These are phyloP conservation scores for Carex kokanica DNA, from an alignment of 176 grass and related monocot genomes.

Conservation along the genomic window DNA sequence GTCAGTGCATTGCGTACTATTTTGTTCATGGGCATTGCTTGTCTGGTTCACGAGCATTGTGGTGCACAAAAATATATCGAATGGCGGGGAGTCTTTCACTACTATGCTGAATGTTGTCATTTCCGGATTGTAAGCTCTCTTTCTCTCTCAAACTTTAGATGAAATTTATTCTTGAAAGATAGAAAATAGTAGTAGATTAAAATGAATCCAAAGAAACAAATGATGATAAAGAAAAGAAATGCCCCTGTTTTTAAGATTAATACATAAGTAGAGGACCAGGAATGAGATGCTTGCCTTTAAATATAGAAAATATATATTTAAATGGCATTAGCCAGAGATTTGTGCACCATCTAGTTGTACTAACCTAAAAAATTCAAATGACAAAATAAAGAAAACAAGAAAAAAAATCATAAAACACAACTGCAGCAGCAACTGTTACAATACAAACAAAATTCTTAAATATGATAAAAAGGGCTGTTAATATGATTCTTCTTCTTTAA, in stretches of 20 bases:
- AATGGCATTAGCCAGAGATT: neutral
- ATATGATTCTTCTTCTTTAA: neutral
- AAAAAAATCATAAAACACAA: neutral
- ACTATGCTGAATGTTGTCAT: constrained; percentile 96
- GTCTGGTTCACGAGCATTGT: constrained; percentile 85
- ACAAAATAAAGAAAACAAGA: neutral
- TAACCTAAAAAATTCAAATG: neutral
- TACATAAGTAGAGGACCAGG: neutral
- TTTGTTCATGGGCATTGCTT: constrained; percentile 86
- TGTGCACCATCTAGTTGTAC: neutral
- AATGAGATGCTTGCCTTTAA: neutral
- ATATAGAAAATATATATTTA: neutral
- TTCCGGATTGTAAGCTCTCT: constrained; percentile 56
- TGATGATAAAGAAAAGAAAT: no score
- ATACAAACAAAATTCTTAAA: neutral
- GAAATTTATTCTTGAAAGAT: neutral
- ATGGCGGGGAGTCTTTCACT: constrained; percentile 94
- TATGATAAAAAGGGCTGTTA: neutral
- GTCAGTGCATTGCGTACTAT: constrained; percentile 81
- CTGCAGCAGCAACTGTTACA: neutral
- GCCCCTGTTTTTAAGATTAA: neutral
- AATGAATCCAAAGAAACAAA: neutral
- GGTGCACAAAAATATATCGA: constrained; percentile 80
- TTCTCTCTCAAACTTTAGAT: neutral
- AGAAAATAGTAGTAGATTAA: neutral